A percentile compares a stretch with the other conserved stretches of the same genome.
phyloP scores from a whole-genome alignment of 345 rosid genomes.

The Hibiscus trionum region DNA sequence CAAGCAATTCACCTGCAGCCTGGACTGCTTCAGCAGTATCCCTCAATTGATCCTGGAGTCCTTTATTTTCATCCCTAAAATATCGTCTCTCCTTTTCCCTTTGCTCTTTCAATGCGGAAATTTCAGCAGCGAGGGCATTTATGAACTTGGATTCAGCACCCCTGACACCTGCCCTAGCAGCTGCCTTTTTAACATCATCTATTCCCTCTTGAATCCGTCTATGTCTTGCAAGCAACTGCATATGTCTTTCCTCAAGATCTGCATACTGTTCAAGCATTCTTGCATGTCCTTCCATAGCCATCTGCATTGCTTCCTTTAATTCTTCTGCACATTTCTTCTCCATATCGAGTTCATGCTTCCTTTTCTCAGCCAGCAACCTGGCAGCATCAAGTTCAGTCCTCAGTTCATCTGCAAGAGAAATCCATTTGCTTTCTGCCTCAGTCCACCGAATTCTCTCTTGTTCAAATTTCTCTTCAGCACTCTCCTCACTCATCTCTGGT shows the following conservation, averaged over 20 bases:
- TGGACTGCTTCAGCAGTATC: constrained; percentile 98
- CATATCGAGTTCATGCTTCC: constrained; percentile 56
- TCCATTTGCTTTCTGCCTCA: constrained; percentile 93
- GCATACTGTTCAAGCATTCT: constrained; percentile 97
- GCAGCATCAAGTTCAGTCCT: constrained; percentile 68
- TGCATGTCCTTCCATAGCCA: constrained; percentile 95
- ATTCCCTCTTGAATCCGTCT: constrained; percentile 84
- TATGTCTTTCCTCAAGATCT: constrained; percentile 82
- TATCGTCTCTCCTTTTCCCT: constrained; percentile 82
- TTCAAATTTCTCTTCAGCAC: constrained; percentile 49
- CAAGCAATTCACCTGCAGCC: constrained; percentile 94
- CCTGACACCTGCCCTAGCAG: constrained; percentile 89
- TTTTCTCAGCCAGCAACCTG: constrained; percentile 47
- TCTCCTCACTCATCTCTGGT: constrained; percentile 54
- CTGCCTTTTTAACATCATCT: constrained; percentile 91
- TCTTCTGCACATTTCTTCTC: constrained; percentile 86
- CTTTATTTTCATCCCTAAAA: constrained; percentile 78
- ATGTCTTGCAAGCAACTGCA: constrained; percentile 83
- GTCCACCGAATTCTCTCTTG: constrained; percentile 56
- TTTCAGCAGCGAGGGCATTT: constrained; percentile 87
- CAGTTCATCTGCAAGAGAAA: constrained; percentile 74
- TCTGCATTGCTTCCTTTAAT: constrained; percentile 84
- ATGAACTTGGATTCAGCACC: constrained; percentile 93
- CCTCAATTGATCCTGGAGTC: constrained; percentile 76
- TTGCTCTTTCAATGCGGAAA: constrained; percentile 77